A percentile compares a stretch with the other conserved stretches of the same genome.
Evolutionary conservation across 176 grass and related monocot genomes (phyloP).

Genomic region (Musa troglodytarum): DNA sequence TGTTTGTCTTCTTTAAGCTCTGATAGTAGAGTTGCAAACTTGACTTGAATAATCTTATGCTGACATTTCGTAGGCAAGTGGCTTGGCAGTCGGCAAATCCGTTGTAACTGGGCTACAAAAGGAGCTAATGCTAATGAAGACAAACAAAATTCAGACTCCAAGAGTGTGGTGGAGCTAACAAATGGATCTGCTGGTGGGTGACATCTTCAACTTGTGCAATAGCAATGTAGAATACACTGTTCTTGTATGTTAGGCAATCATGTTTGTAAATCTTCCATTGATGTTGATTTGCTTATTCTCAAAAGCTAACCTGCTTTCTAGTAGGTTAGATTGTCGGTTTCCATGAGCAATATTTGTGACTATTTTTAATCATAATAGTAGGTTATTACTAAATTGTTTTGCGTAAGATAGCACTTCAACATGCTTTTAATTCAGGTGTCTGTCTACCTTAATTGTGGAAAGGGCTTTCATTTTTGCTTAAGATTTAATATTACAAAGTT

Average conservation of each 20-base stretch:
- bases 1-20: too few relatives aligned
- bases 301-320: too few relatives aligned
- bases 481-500: too few relatives aligned
- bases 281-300: too few relatives aligned
- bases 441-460: too few relatives aligned
- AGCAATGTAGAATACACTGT: not conserved
- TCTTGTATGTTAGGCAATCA: not conserved
- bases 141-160: slow-evolving; percentile 64
- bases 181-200: slow-evolving; percentile 55
- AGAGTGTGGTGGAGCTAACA: slow-evolving; percentile 53
- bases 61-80: slow-evolving; percentile 47
- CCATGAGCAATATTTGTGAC: too few relatives aligned
- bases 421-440: too few relatives aligned
- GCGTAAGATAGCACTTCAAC: too few relatives aligned
- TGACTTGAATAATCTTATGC: not conserved
- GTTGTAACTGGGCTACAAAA: slow-evolving; percentile 96
- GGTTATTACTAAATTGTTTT: too few relatives aligned
- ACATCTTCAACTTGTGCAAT: not conserved
- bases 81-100: slow-evolving; percentile 88
- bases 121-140: slow-evolving; percentile 81
- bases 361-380: too few relatives aligned
- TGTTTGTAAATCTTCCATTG: not conserved
- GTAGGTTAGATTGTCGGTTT: too few relatives aligned
- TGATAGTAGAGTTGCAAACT: not conserved
- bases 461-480: too few relatives aligned